Evolutionary conservation across 768 basidiomycete genomes (phyloP), one percentile per base, ranked within the genome.

Genomic region (Erythrobasidium yunnanense): DNA sequence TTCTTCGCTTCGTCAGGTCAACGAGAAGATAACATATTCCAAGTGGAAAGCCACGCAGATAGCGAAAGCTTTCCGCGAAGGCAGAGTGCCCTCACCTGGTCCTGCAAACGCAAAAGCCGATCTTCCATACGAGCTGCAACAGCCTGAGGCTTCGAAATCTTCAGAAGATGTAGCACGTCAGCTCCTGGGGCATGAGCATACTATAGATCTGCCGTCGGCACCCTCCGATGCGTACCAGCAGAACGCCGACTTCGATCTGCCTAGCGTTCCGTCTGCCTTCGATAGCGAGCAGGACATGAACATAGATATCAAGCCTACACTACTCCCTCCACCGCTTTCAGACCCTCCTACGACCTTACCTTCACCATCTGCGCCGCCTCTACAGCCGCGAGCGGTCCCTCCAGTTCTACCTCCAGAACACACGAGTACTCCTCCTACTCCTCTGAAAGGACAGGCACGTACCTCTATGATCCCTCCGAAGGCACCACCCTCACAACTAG

Each of bases 1-100:
- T n/a, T 35, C 4, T 58, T 33, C 34, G 4, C 38, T 65, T 30
- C 11, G 8, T 11, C 69, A 93, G 89, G 83, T 84, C 68, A 85
- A 85, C 70, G 87, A 87, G 69, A 97, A 95, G 77, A 83, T 93
- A 34, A 85, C 83, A 63, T 99, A 97, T 77, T 83, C 91, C 2
- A 90, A 95, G 75, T 99, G 95, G 92, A 96, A 96, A 75, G 93
- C 93, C 35, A 86, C 87, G 13, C 90, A 95, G 68, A 91, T 97
- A 20, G 84, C 88, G 18, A 96, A 88, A 76, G 91, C 93, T 0
- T 82, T 91, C 73, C 84, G 92, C n/a, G 93, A 96, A 75, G 92
- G 95, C 3, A 82, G 87, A 22, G 83, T 81, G 70, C 91, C 93
- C 8, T 77, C 79, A 1, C 83, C 91, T 1, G 93, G 89, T 1